Conservation (phyloP, 2,329 filamentous ascomycete genomes). For the Fusarium clavum region DNA sequence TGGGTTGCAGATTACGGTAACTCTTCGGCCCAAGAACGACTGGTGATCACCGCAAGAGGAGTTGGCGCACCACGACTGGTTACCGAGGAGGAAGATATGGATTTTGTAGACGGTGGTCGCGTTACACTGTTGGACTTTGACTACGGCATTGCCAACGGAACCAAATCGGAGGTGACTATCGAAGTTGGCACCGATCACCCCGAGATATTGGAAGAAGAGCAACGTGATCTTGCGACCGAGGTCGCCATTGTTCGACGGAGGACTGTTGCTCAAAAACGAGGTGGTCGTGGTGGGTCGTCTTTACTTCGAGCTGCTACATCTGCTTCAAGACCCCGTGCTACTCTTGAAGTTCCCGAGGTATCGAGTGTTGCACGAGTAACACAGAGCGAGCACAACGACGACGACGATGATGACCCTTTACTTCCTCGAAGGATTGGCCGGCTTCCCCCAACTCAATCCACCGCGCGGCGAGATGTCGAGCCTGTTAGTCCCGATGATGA, state of each 20-base stretch:
- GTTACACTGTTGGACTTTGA: slow-evolving; percentile 80
- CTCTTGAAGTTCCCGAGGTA: slow-evolving; percentile 49
- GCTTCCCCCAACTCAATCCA: slow-evolving; percentile 23
- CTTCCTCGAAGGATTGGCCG: slow-evolving; percentile 61
- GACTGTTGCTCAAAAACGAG: slow-evolving; percentile 74
- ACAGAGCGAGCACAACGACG: slow-evolving; percentile 47
- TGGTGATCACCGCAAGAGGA: slow-evolving; percentile 79
- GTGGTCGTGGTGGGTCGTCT: slow-evolving; percentile 54
- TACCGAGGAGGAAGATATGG: slow-evolving; percentile 76
- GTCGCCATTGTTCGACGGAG: slow-evolving; percentile 82
- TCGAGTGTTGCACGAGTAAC: slow-evolving; percentile 47
- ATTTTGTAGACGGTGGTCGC: slow-evolving; percentile 83
- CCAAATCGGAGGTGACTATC: slow-evolving; percentile 70
- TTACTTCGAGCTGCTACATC: slow-evolving; percentile 64
- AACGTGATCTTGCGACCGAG: slow-evolving; percentile 79
- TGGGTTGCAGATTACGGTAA: slow-evolving; percentile 73
- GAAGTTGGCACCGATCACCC: slow-evolving; percentile 79
- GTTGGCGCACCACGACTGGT: slow-evolving; percentile 68
- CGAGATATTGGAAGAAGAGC: slow-evolving; percentile 78
- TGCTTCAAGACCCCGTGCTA: slow-evolving; percentile 46
- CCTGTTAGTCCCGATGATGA: slow-evolving; percentile 50
- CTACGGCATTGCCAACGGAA: slow-evolving; percentile 68
- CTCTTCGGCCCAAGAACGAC: slow-evolving; percentile 62
- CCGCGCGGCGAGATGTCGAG: slow-evolving; percentile 26
- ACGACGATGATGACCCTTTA: slow-evolving; percentile 62